Base-by-base conservation (phyloP, 805 yeast species). In the Priceomyces medius region DNA sequence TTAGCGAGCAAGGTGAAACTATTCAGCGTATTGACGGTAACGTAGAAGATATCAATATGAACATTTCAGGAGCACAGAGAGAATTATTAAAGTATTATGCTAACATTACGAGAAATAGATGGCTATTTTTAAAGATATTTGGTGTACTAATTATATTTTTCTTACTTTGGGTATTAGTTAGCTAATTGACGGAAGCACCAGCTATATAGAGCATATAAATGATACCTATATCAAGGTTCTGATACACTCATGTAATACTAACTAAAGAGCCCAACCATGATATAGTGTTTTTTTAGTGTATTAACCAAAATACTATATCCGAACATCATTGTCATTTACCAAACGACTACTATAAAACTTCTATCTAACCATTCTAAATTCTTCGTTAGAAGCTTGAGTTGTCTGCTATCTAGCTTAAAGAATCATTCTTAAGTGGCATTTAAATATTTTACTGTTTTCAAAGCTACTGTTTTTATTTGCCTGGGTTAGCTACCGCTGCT, bases 21-120 rank as follows among this genome's bases (percentile, higher is more conserved):
- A 91, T 93, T 43, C 98, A 91, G 63, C 74, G 98, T 57, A 93
- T 93, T 48, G 99, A 93, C 64, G 87, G 82, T 42, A 90, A 93
- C 58, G 95, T 95, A 5, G 97, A 90, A 52, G 98, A 93, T 56
- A 88, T 91, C 40, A 81, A 88, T 54, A 61, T 91, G 58, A 93
- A 90, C 60, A 90, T 93, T 12, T 68, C 77, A 20, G 98, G 98
- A 1, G 99, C 99, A 0, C 98, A 93, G 61, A 71, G 97, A 46
- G 98, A 93, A 61, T 74, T 93, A 49, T 69, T 91, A 51, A 91
- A 89, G 62, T 93, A 90, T 64, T 93, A 85, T 58, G 86, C 91
- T 44, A 79, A 83, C 41, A 87, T 93, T 18, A 81, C 93, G 39
- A 87, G 85, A 55, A 93, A 91, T 63, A 76, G 98, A 54, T 89